phyloP scores from a whole-genome alignment of 805 yeast genomes.

The Brettanomyces sp. region DNA sequence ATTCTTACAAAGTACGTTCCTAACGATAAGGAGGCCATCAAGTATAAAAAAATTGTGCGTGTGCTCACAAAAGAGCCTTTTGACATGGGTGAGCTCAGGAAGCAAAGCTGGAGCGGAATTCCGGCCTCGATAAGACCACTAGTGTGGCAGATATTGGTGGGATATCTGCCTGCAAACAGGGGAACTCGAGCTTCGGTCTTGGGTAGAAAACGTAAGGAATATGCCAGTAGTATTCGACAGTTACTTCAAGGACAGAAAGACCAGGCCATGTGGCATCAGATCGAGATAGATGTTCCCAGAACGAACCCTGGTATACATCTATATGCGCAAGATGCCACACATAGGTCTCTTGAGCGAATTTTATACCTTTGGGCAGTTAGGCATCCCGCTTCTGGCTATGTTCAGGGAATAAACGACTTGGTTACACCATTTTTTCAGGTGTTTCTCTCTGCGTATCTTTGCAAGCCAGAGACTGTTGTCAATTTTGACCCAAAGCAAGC shows the following conservation, averaged over 20 bases:
- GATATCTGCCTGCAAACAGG: conserved; percentile 82
- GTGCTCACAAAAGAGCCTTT: conserved; percentile 48
- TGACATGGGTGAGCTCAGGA: conserved; percentile 60
- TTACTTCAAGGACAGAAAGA: conserved; percentile 54
- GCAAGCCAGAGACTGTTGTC: conserved; percentile 38
- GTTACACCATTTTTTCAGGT: conserved; percentile 90
- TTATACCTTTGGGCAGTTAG: conserved; percentile 91
- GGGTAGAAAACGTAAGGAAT: conserved; percentile 77
- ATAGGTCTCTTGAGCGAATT: conserved; percentile 68
- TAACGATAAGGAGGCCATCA: conserved; percentile 35
- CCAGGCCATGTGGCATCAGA: conserved; percentile 87
- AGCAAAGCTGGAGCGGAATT: conserved; percentile 90
- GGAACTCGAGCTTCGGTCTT: conserved; percentile 64
- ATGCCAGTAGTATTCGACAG: conserved; percentile 62
- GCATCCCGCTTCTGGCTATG: conserved; percentile 97
- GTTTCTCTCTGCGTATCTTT: conserved; percentile 60
- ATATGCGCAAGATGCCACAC: conserved; percentile 63
- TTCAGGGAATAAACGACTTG: conserved; percentile 92
- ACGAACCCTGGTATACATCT: conserved; percentile 80
- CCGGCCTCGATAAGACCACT: conserved; percentile 74
- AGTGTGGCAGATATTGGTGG: conserved; percentile 84
- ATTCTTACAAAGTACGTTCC: conserved; percentile 21
- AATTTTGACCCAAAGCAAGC: conserved; percentile 53
- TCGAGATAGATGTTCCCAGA: conserved; percentile 87
- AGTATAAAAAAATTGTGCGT: conserved; percentile 58